These are phyloP conservation scores for Sistotremastrum suecicum DNA, from an alignment of 768 basidiomycete genomes.

Conservation along the genomic window DNA sequence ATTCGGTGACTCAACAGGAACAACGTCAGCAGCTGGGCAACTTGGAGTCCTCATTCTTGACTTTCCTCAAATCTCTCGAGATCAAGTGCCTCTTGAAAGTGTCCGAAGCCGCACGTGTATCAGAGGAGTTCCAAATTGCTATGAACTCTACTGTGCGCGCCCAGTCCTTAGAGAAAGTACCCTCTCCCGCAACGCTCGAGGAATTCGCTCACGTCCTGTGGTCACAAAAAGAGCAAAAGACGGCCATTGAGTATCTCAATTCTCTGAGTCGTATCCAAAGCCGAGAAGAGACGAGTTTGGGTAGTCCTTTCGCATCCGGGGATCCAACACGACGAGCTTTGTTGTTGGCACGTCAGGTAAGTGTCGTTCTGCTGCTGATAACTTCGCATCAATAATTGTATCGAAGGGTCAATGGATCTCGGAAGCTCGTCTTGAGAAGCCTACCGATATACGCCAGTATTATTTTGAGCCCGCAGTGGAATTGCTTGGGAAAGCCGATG, in stretches of 20 bases:
- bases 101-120: slow-evolving; percentile 54
- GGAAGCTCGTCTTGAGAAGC: slow-evolving; percentile 71
- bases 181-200: slow-evolving; percentile 26
- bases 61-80: slow-evolving; percentile 43
- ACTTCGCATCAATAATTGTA: neutral
- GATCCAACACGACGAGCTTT: slow-evolving; percentile 21
- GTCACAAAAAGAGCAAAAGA: slow-evolving; percentile 70
- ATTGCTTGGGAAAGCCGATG: slow-evolving; percentile 14
- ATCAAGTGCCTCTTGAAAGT: slow-evolving; percentile 56
- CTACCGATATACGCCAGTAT: slow-evolving; percentile 47
- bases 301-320: slow-evolving; percentile 1
- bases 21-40: slow-evolving; percentile 67
- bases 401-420: slow-evolving; percentile 81
- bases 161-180: slow-evolving; percentile 35
- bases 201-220: slow-evolving; percentile 89
- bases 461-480: slow-evolving; percentile 58
- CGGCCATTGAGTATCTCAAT: slow-evolving; percentile 64
- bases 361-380: slow-evolving; percentile 11
- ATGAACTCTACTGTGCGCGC: slow-evolving; percentile 75
- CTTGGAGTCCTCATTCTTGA: slow-evolving; percentile 38
- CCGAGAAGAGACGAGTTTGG: neutral
- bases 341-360: slow-evolving; percentile 51
- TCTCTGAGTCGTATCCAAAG: slow-evolving; percentile 13
- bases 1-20: slow-evolving; percentile 53
- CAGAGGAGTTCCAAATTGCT: slow-evolving; percentile 63